These are phyloP conservation scores for Cystobasidium pallidum DNA, from an alignment of 1,284 basidiomycete genomes.

Conservation along the genomic window DNA sequence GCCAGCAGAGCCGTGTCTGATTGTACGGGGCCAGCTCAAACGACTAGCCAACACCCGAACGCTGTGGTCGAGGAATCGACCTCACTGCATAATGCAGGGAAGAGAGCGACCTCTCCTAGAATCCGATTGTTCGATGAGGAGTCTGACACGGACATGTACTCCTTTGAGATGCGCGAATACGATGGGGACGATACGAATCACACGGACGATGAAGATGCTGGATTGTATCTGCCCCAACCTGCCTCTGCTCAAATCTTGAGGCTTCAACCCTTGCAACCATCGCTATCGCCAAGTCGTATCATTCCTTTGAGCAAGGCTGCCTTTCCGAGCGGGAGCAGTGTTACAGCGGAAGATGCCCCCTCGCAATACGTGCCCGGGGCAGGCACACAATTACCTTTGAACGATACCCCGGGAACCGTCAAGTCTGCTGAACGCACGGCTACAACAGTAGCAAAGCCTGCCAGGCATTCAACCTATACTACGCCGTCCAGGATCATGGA, in stretches of 20 bases:
- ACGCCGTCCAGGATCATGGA: neutral
- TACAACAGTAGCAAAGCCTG: neutral
- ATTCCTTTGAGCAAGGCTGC: neutral
- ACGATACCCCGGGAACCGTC: too few species aligned
- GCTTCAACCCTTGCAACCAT: neutral
- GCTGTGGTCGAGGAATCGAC: too few species aligned
- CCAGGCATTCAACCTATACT: neutral
- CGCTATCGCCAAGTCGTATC: too few species aligned
- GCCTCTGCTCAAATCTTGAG: neutral
- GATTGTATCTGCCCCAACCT: slow-evolving; percentile 4
- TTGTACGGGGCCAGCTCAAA: neutral
- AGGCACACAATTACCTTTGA: too few species aligned
- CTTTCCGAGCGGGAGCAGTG: neutral
- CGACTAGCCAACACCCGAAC: neutral
- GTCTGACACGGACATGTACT: neutral
- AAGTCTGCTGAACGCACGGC: too few species aligned
- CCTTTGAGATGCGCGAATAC: slow-evolving; percentile 21
- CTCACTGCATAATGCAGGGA: neutral
- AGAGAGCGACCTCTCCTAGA: neutral
- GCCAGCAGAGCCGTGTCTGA: too few species aligned
- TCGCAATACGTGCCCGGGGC: too few species aligned
- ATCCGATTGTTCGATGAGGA: slow-evolving; percentile 9
- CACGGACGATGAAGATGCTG: slow-evolving; percentile 23
- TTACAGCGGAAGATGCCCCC: too few species aligned
- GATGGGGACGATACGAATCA: slow-evolving; percentile 17